These are phyloP conservation scores for Fusarium circinatum DNA, from an alignment of 2,329 filamentous ascomycete species.

Conservation along the genomic window DNA sequence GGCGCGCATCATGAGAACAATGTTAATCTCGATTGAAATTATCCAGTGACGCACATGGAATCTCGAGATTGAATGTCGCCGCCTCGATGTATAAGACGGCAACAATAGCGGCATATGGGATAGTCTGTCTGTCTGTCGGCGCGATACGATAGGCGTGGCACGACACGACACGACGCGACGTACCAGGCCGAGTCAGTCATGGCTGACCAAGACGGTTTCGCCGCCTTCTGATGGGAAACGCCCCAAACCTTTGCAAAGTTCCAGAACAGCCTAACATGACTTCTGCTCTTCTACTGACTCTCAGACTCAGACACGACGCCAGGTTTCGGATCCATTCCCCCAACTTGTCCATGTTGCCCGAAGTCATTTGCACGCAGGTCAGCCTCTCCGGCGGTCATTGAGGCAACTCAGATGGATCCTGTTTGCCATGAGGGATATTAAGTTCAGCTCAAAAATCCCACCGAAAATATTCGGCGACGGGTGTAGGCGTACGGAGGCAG, in stretches of 20 bases:
- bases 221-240: constrained; percentile 19
- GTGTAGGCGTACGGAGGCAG: not conserved
- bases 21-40: constrained; percentile 34
- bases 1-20: constrained; percentile 2
- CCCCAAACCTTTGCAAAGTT: constrained; percentile 24
- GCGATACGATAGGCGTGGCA: constrained; percentile 6
- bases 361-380: constrained; percentile 9
- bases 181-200: constrained; percentile 24
- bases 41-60: constrained; percentile 22
- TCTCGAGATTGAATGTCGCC: constrained; percentile 18
- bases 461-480: constrained; percentile 36
- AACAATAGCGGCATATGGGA: constrained; percentile 25
- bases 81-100: constrained; percentile 5
- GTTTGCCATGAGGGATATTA: constrained; percentile 17
- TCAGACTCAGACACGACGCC: constrained; percentile 13
- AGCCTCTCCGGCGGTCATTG: constrained; percentile 10
- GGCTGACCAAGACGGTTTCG: constrained; percentile 32
- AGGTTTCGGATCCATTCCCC: constrained; percentile 20
- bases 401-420: constrained; percentile 6
- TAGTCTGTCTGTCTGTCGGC: constrained; percentile 14
- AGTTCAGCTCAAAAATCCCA: not conserved
- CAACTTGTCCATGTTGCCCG: constrained; percentile 20
- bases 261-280: constrained; percentile 33
- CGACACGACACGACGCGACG: constrained; percentile 12
- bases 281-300: constrained; percentile 9